These are phyloP conservation scores for Neohortaea acidophila DNA, from an alignment of 495 filamentous ascomycete species.

Conservation along the genomic window DNA sequence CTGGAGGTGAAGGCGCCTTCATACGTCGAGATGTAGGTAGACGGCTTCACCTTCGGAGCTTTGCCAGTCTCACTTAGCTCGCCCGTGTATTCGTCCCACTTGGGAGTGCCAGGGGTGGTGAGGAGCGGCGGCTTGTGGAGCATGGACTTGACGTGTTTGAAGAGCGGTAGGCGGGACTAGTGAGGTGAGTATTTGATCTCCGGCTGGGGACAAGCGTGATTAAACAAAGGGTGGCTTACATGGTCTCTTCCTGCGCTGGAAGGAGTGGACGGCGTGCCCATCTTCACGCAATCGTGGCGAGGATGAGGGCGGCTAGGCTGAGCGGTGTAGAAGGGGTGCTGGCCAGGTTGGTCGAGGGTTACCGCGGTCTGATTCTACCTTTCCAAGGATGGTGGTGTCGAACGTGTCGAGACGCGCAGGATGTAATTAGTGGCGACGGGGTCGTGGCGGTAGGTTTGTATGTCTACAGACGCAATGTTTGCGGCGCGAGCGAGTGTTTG, in stretches of 20 bases:
- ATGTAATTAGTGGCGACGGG: no score
- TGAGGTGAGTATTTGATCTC: constrained; percentile 12
- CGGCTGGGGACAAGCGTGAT: constrained; percentile 14
- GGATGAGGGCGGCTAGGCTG: no score
- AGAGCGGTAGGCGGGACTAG: constrained; percentile 14
- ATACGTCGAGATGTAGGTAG: constrained; percentile 6
- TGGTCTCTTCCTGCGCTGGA: neutral
- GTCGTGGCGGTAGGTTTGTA: no score
- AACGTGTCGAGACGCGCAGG: no score
- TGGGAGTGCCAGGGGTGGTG: constrained; percentile 7
- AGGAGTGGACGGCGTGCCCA: no score
- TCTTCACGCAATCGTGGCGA: no score
- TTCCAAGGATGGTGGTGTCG: no score
- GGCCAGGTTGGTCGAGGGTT: no score
- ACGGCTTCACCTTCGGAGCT: constrained; percentile 9
- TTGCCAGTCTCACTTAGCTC: constrained; percentile 10
- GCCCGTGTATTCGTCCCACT: constrained; percentile 14
- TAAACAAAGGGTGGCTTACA: constrained; percentile 10
- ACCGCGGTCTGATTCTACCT: no score
- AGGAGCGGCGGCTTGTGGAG: constrained; percentile 14
- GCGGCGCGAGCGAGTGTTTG: no score
- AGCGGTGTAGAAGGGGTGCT: no score
- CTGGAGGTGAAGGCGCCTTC: constrained; percentile 8
- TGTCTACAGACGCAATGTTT: no score
- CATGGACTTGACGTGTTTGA: constrained; percentile 17